Evolutionary conservation across 2,329 filamentous ascomycete genomes (phyloP).

Genomic region (Pseudogymnoascus sp.): DNA sequence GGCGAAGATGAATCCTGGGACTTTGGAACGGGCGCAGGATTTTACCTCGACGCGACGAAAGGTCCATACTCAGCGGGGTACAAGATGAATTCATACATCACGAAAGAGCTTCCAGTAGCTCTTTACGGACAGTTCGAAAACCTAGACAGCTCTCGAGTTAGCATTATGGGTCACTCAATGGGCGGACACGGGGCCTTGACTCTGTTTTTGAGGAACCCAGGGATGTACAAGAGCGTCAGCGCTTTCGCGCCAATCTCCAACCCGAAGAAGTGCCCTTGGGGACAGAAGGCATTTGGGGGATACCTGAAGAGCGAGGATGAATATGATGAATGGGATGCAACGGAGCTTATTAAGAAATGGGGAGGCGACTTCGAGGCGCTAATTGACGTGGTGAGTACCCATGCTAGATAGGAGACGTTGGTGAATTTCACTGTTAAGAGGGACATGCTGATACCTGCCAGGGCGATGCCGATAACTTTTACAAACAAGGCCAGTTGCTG

Average conservation of each 20-base stretch:
- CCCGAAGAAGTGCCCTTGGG: conserved; percentile 81
- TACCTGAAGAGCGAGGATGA: conserved; percentile 69
- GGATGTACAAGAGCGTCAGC: conserved; percentile 78
- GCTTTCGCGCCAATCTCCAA: conserved; percentile 90
- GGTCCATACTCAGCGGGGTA: conserved; percentile 72
- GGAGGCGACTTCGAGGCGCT: conserved; percentile 65
- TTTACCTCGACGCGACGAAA: conserved; percentile 83
- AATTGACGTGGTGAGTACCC: conserved; percentile 70
- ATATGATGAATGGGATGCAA: conserved; percentile 89
- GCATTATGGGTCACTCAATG: conserved; percentile 94
- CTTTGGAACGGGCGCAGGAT: conserved; percentile 86
- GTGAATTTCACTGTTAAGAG: background rate
- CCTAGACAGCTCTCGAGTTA: conserved; percentile 64
- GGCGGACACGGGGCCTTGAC: conserved; percentile 93
- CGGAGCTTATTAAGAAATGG: conserved; percentile 75
- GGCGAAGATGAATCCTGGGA: conserved; percentile 87
- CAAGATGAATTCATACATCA: conserved; percentile 91
- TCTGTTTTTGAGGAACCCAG: conserved; percentile 84
- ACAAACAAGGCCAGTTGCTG: conserved; percentile 85
- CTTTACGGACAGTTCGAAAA: conserved; percentile 66
- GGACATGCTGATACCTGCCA: conserved; percentile 26
- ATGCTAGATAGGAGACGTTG: background rate
- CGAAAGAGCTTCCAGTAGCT: conserved; percentile 72
- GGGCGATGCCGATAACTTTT: conserved; percentile 94
- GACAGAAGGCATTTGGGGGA: conserved; percentile 86